Conservation (phyloP, 306 rosid genomes). For the Quercus glauca region DNA sequence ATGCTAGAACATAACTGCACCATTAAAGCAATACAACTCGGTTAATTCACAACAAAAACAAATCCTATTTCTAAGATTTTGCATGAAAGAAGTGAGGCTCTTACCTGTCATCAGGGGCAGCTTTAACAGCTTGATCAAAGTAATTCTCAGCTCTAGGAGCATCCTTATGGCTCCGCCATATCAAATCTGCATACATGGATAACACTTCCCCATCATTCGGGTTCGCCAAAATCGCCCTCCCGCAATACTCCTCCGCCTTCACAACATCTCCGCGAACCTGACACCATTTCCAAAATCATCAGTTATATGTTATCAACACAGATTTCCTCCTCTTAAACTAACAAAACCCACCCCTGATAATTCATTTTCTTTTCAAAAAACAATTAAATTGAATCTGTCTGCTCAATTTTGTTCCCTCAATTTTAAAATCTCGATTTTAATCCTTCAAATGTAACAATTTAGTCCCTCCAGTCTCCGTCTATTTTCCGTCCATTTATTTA, state of each 20-base stretch:
- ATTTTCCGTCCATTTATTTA: too few relatives aligned
- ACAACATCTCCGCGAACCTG: slow-evolving; percentile 59
- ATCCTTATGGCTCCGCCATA: slow-evolving; percentile 75
- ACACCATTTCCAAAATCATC: not conserved
- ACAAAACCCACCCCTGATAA: not conserved
- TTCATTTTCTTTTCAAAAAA: too few relatives aligned
- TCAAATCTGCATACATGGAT: slow-evolving; percentile 76
- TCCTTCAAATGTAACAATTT: too few relatives aligned
- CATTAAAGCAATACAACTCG: slow-evolving; percentile 7
- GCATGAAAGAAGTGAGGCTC: not conserved
- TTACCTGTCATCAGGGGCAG: slow-evolving; percentile 78
- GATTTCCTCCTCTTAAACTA: not conserved
- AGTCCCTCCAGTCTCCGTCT: too few relatives aligned
- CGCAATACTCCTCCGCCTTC: slow-evolving; percentile 86
- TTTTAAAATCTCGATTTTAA: too few relatives aligned
- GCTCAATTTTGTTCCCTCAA: too few relatives aligned
- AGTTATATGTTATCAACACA: not conserved
- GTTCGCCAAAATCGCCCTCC: slow-evolving; percentile 74
- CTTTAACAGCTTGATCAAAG: slow-evolving; percentile 68
- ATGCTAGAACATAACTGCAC: slow-evolving; percentile 80
- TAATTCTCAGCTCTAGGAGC: slow-evolving; percentile 67
- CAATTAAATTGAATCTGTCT: too few relatives aligned
- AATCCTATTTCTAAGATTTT: too few relatives aligned
- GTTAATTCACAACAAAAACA: slow-evolving; percentile 17
- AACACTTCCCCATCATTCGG: slow-evolving; percentile 63